Conservation (phyloP, 768 basidiomycete genomes). For the Chlorophyllum brunneum region DNA sequence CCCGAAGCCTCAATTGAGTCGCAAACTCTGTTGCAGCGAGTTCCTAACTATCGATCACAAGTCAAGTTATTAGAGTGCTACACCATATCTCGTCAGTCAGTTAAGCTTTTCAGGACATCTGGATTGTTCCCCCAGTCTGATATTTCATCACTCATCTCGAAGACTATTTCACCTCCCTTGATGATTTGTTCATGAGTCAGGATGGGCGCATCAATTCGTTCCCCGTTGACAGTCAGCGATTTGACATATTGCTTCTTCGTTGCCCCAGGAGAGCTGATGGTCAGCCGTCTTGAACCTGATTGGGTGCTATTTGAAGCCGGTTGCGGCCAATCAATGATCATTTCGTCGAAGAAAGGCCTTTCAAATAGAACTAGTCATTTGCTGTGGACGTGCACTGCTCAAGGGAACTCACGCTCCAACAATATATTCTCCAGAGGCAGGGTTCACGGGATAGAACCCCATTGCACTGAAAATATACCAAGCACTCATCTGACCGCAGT, state of each 20-base stretch:
- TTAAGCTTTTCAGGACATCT: constrained; percentile 16
- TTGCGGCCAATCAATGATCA: constrained; percentile 53
- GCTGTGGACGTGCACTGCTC: too few relatives aligned
- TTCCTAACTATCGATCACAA: not conserved
- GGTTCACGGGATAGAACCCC: constrained; percentile 85
- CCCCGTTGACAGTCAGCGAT: constrained; percentile 54
- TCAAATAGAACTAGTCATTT: not conserved
- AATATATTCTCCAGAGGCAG: constrained; percentile 70
- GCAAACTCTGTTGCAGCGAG: too few relatives aligned
- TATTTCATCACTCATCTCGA: constrained; percentile 55
- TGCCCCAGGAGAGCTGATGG: constrained; percentile 55
- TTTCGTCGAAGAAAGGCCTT: constrained; percentile 48
- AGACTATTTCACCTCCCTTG: constrained; percentile 52
- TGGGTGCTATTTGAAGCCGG: constrained; percentile 15
- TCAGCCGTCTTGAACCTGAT: constrained; percentile 30
- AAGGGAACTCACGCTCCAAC: constrained; percentile 57
- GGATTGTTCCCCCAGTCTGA: constrained; percentile 31
- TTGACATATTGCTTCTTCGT: constrained; percentile 57
- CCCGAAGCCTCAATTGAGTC: too few relatives aligned
- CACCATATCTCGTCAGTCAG: not conserved
- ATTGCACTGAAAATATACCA: constrained; percentile 84
- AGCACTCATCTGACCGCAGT: constrained; percentile 88
- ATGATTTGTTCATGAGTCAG: constrained; percentile 61
- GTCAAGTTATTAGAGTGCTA: not conserved
- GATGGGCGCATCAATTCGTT: constrained; percentile 36